These are phyloP conservation scores for Asterochloris erici DNA, from an alignment of 139 green algal species.

Conservation along the genomic window DNA sequence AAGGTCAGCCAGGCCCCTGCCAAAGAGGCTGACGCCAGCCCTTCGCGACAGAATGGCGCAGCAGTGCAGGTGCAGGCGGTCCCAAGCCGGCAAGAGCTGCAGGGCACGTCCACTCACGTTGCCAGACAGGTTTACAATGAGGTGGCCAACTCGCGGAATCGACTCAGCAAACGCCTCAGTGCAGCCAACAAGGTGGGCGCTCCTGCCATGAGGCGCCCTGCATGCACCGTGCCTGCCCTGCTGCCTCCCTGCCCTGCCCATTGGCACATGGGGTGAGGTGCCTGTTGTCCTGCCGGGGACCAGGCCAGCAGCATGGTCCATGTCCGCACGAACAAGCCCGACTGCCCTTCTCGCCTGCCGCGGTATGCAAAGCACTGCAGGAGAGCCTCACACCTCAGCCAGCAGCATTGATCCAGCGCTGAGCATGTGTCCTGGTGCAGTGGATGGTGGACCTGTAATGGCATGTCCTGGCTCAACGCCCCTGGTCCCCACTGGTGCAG, in stretches of 20 bases:
- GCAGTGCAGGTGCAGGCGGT: background rate
- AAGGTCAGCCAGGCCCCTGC: background rate
- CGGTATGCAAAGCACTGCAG: background rate
- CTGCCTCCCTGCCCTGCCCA: background rate
- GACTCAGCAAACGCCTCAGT: background rate
- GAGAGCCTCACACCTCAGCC: background rate
- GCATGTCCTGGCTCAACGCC: background rate
- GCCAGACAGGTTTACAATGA: constrained; percentile 9
- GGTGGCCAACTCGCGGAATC: background rate
- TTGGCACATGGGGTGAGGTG: background rate
- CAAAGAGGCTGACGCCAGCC: background rate
- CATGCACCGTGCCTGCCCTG: background rate
- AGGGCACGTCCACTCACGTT: background rate
- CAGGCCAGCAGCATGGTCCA: too few relatives aligned
- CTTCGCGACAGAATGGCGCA: background rate
- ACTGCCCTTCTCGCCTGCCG: too few relatives aligned
- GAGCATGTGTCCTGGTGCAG: background rate
- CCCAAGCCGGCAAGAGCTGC: background rate
- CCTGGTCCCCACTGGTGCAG: background rate
- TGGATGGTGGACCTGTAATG: too few relatives aligned
- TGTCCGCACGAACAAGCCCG: too few relatives aligned
- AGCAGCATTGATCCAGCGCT: background rate
- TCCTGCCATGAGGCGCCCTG: background rate
- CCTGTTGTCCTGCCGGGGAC: background rate
- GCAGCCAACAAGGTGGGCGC: constrained; percentile 5